Percentiles rank a stretch among this genome's conserved stretches.
These are phyloP conservation scores for Trichophyton schoenleinii DNA, from an alignment of 2,329 filamentous ascomycete genomes.

Conservation along the genomic window DNA sequence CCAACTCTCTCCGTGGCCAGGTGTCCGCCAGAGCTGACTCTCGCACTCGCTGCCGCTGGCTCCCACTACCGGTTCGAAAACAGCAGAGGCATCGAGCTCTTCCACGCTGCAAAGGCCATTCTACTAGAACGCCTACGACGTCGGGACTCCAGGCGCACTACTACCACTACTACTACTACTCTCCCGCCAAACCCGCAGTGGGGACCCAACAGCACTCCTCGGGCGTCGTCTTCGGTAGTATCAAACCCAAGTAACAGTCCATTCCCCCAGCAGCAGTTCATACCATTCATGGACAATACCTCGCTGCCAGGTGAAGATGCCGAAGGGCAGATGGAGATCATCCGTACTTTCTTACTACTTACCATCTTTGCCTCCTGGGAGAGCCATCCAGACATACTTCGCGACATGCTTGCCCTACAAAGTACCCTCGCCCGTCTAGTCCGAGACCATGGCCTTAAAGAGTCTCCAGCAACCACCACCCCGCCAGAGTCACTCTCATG, in stretches of 20 bases:
- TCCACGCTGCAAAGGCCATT: constrained; percentile 45
- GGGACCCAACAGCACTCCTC: constrained; percentile 30
- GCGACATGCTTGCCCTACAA: constrained; percentile 45
- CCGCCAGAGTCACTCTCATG: constrained; percentile 36
- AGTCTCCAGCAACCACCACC: constrained; percentile 15
- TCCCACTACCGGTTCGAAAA: constrained; percentile 40
- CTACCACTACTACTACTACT: constrained; percentile 23
- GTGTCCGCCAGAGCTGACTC: constrained; percentile 37
- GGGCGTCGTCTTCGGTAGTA: constrained; percentile 27
- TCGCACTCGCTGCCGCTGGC: constrained; percentile 40
- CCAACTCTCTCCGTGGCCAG: constrained; percentile 36
- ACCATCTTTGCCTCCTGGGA: constrained; percentile 50
- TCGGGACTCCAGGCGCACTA: constrained; percentile 34
- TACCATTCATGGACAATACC: constrained; percentile 20
- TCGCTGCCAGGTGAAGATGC: constrained; percentile 30
- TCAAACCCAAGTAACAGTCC: constrained; percentile 34
- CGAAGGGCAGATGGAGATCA: constrained; percentile 38
- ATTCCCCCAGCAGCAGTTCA: constrained; percentile 28
- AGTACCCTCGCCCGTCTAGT: constrained; percentile 45
- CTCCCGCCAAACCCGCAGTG: constrained; percentile 27
- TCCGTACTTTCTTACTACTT: constrained; percentile 40
- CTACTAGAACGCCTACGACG: constrained; percentile 40
- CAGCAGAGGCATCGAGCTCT: constrained; percentile 42
- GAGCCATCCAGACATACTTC: constrained; percentile 43
- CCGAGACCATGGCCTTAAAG: constrained; percentile 40